Evolutionary conservation across 1,139 yeast species (phyloP), one percentile per base, ranked within the genome.

Genomic region (Pneumocystis wakefieldiae): DNA sequence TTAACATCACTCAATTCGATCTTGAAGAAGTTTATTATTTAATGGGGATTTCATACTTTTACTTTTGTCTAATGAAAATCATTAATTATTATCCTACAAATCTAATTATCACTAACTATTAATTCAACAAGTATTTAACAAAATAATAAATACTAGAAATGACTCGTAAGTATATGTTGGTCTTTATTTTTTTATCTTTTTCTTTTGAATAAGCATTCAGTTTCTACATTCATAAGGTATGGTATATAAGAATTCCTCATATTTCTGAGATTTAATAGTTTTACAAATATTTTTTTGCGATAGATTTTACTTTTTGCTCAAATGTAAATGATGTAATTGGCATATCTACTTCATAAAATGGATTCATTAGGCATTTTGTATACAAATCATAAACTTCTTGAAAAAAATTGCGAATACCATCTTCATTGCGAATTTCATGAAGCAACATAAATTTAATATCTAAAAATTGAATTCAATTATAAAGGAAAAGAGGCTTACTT

Each of bases 381-480:
- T 91, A 92, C 62, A 91, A 76, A 69, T 92, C 98, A 73, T 91
- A 87, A 17, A 87, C 81, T 66, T 91, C 97, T 62, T 80, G 79
- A 73, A 90, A 89, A 72, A 92, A 91, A 71, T 86, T 94, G 68
- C 85, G 83, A 38, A 91, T 86, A 15, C 86, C 78, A 69, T 85
- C 91, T 67, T 89, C 96, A 69, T 85, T 70, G 57, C 75, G 73
- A 36, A 77, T 72, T 67, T 87, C 94, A 71, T 87, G 92, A 60
- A 94, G 81, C 67, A 94, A 78, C 58, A 94, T 76, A 67, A 92
- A 82, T 71, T 90, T 89, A 68, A 88, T 81, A 70, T 88, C 75
- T 70, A 61, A 35, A 35, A 29, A 19, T 28, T n/a, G 41, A 36
- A n/a, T 39, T 12, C 39, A 29, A 17, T 12, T 24, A 17, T 57